A percentile compares a stretch with the other conserved stretches of the same genome.
Conservation (phyloP, 345 rosid genomes). For the Gossypium ekmanianum region DNA sequence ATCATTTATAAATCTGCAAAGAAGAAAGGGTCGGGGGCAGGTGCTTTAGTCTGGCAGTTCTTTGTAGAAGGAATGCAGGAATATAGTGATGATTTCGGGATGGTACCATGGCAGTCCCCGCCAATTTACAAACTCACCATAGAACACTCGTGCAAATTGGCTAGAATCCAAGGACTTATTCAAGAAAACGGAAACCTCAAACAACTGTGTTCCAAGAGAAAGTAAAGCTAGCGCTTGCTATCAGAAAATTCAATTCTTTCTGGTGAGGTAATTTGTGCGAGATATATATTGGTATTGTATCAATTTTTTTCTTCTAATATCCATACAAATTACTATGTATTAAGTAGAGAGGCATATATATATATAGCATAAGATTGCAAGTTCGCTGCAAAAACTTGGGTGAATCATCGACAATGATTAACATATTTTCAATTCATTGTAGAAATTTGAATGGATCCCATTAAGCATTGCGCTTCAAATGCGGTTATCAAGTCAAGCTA, state of each 20-base stretch:
- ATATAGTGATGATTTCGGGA: slow-evolving; percentile 75
- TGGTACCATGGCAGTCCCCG: slow-evolving; percentile 72
- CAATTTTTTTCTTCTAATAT: not conserved
- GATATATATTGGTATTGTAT: slow-evolving; percentile 9
- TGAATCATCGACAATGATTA: not conserved
- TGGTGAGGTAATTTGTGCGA: not conserved
- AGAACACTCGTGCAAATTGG: slow-evolving; percentile 70
- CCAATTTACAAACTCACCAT: slow-evolving; percentile 51
- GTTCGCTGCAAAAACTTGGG: not conserved
- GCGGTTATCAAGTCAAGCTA: too few species aligned
- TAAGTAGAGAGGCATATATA: slow-evolving; percentile 11
- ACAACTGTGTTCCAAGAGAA: slow-evolving; percentile 40
- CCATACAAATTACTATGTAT: slow-evolving; percentile 2
- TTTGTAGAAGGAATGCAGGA: slow-evolving; percentile 80
- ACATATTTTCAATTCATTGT: not conserved
- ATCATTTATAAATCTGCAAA: slow-evolving; percentile 62
- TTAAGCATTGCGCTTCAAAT: not conserved
- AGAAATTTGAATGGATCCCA: slow-evolving; percentile 3
- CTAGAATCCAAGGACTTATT: slow-evolving; percentile 35
- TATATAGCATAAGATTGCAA: slow-evolving; percentile 12
- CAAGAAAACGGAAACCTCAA: slow-evolving; percentile 32
- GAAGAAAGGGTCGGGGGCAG: slow-evolving; percentile 73
- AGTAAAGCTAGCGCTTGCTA: slow-evolving; percentile 20
- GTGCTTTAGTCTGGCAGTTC: slow-evolving; percentile 80
- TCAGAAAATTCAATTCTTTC: slow-evolving; percentile 1